Base-by-base conservation (phyloP, 768 basidiomycete genomes). In the Boletus vermiculosoides region DNA sequence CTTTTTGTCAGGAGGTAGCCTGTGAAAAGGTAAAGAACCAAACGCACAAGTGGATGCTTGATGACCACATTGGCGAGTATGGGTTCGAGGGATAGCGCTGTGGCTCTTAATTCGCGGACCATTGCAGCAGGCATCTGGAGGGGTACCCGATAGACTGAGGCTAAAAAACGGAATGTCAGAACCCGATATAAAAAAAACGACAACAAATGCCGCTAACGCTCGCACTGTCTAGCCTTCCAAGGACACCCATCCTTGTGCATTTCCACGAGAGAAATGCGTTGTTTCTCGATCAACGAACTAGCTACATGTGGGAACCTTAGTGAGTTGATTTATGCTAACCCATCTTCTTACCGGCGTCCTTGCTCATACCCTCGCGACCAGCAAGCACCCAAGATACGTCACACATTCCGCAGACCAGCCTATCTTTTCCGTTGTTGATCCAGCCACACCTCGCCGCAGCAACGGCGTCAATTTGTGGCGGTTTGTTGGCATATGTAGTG, bases 241-340 rank as follows among this genome's bases (percentile, higher is more conserved):
- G 92, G 91, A 66, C 92, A 94, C 0, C 88, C 88, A 45, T 84
- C 78, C 69, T 92, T 92, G 68, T 94, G 92, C 65, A 80, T 79
- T 5, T 82, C 80, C 1, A 92, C 82, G 5, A 94, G 73, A 42
- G 82, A 82, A 4, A 65, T 58, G 15, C 81, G 81, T 67, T 93
- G 92, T 63, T 87, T 92, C 68, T 90, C 89, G 37, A 91, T 74
- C 58, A 93, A 74, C 15, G 83, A 69, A 66, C 83, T 85, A 40
- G 86, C 91, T 90, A 63, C 15, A 63, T 12, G 22, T 49, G 54
- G 52, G 31, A 25, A 46, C 25, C 18, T 71, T 22, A 71, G 69
- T 56, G 42, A 42, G 16, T 46, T 44, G 30, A 44, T 40, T 33
- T 31, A 37, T 15, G 15, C 22, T 37, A 37, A 73, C 65, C 63